Base-by-base conservation (phyloP, 371 early-diverging fungal genomes). In the Smittium mucronatum region DNA sequence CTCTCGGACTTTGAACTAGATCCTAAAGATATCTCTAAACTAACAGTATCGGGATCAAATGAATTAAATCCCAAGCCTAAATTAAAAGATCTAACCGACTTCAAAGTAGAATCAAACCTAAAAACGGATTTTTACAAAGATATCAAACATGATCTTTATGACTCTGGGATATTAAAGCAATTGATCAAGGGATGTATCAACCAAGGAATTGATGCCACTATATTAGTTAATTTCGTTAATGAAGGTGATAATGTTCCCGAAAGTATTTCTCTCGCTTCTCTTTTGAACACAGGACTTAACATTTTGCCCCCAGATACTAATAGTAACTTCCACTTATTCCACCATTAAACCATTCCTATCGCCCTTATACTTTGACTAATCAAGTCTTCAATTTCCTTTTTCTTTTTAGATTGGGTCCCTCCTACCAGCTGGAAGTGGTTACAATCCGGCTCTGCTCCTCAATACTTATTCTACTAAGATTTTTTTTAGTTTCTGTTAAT, bases 201-300 rank as follows among this genome's bases (percentile, higher is more conserved):
- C 16, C 69, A 73, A 2, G 71, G 72, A 0, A 68, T 85, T 0
- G 74, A 78, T 0, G 74, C 83, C n/a, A 70, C 81, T n/a, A 74
- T 84, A 30, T 67, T 87, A 36, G 73, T 87, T 0, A 81, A 84
- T 77, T 87, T 88, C 83, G 89, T 85, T 21, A 80, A 85, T 70
- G 91, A 90, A 78, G 91, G 90, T 25, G 89, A 89, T 70, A 89
- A 90, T 76, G 83, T 86, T 1, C 83, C 83, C 2, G 89, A 89
- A 68, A 82, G 85, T n/a, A 81, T 88, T 34, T 78, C 75, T 29
- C 76, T 84, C 70, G 86, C 86, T 32, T 85, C 85, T 64, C 78
- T 83, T 17, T 36, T 83, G 36, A 86, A 88, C 70, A 78, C 81
- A 1, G 71, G 84, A 29, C 77, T 84, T 11, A 70, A 74, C 36